Conservation (phyloP, 1,139 yeast genomes). For the Protomyces pachydermus region DNA sequence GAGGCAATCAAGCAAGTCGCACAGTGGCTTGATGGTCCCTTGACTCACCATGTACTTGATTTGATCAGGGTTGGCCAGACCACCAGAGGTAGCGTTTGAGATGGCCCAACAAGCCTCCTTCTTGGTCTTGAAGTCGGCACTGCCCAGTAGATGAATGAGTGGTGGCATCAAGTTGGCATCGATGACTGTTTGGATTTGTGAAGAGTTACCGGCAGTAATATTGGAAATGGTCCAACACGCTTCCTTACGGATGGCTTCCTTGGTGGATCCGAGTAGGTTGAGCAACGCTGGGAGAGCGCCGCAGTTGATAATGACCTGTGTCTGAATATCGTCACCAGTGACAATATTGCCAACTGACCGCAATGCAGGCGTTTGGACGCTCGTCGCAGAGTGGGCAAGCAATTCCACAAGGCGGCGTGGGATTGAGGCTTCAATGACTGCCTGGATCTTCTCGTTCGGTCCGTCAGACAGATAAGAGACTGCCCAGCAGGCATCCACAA, state of each 20-base stretch:
- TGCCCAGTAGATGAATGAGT: slow-evolving; percentile 68
- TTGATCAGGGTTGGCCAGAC: slow-evolving; percentile 84
- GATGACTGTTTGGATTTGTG: slow-evolving; percentile 93
- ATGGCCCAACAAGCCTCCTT: slow-evolving; percentile 99
- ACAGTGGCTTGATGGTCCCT: slow-evolving; percentile 95
- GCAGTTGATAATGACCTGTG: slow-evolving; percentile 88
- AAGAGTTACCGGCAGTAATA: slow-evolving; percentile 93
- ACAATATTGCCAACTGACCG: slow-evolving; percentile 97
- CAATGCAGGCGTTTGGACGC: slow-evolving; percentile 94
- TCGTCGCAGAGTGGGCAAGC: slow-evolving; percentile 61
- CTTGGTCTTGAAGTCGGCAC: slow-evolving; percentile 91
- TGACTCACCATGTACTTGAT: slow-evolving; percentile 86
- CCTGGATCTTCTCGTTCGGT: slow-evolving; percentile 85
- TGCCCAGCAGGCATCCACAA: slow-evolving; percentile 99
- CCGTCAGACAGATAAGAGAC: slow-evolving; percentile 93
- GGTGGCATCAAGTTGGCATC: slow-evolving; percentile 93
- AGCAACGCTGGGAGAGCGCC: slow-evolving; percentile 86
- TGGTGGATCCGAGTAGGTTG: slow-evolving; percentile 72
- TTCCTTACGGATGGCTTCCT: slow-evolving; percentile 91
- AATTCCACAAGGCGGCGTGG: slow-evolving; percentile 91
- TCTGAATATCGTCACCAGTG: slow-evolving; percentile 92
- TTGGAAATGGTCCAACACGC: slow-evolving; percentile 99
- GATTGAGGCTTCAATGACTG: slow-evolving; percentile 92
- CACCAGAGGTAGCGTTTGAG: slow-evolving; percentile 96
- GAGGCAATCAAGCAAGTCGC: slow-evolving; percentile 82